These are phyloP conservation scores for Nissolia schottii DNA, from an alignment of 306 rosid species.

Conservation along the genomic window DNA sequence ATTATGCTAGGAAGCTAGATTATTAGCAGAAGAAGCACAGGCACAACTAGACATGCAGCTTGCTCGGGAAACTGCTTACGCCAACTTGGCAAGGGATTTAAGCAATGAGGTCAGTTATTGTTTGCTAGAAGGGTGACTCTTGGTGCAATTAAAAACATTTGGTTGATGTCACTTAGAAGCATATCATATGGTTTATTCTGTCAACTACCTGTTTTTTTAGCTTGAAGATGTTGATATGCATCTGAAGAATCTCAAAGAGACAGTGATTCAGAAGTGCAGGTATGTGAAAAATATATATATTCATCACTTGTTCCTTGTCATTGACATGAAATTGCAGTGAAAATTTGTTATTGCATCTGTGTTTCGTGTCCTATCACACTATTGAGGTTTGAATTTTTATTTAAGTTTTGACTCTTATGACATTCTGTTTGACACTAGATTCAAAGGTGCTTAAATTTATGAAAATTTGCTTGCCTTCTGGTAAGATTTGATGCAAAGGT, in stretches of 20 bases:
- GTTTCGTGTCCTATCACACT: background rate
- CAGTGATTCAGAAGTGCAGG: constrained; percentile 78
- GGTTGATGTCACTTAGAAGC: constrained; percentile 11
- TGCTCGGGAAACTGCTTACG: constrained; percentile 66
- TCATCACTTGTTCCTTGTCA: background rate
- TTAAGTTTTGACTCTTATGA: background rate
- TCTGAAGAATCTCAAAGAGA: constrained; percentile 58
- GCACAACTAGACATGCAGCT: constrained; percentile 52
- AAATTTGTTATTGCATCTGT: constrained; percentile 3
- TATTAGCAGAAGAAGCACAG: constrained; percentile 61
- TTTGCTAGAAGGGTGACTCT: constrained; percentile 20
- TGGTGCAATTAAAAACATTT: background rate
- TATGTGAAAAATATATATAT: constrained; percentile 34
- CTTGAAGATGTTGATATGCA: constrained; percentile 53
- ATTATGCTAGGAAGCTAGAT: constrained; percentile 59
- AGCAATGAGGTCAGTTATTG: constrained; percentile 54
- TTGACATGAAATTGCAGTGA: background rate
- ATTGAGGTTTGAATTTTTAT: background rate
- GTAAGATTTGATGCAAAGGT: background rate
- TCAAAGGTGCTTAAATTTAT: constrained; percentile 7
- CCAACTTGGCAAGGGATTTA: constrained; percentile 70
- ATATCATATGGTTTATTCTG: constrained; percentile 13
- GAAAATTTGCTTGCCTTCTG: background rate
- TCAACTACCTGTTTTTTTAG: constrained; percentile 43
- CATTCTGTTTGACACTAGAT: background rate